Evolutionary conservation across 148 eudicot genomes (phyloP).

Genomic region (Nyssa sinensis): DNA sequence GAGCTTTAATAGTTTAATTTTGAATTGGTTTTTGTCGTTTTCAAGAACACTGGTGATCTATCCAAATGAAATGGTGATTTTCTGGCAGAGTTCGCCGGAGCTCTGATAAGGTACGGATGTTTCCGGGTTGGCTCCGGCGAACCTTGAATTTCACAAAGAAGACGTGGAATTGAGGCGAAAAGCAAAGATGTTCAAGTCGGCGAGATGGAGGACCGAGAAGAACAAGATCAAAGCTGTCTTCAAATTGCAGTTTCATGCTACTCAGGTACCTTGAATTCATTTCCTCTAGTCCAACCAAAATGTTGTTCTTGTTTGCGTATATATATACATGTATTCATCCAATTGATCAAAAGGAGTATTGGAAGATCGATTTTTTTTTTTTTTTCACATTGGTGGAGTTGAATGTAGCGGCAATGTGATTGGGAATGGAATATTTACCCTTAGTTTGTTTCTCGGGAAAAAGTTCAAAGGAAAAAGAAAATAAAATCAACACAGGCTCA

Average conservation of each 20-base stretch:
- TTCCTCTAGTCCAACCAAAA: background rate
- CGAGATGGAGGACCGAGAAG: slow-evolving; percentile 87
- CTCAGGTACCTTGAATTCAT: slow-evolving; percentile 54
- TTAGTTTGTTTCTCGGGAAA: background rate
- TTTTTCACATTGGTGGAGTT: background rate
- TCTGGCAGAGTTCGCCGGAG: slow-evolving; percentile 44
- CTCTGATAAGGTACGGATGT: slow-evolving; percentile 17
- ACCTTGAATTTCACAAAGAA: background rate
- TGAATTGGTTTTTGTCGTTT: slow-evolving; percentile 15
- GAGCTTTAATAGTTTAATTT: background rate
- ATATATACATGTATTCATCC: background rate
- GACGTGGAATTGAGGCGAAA: slow-evolving; percentile 18
- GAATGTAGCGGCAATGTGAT: slow-evolving; percentile 11
- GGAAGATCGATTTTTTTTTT: background rate
- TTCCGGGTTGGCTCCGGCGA: slow-evolving; percentile 31
- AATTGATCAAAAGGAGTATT: background rate
- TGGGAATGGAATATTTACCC: background rate
- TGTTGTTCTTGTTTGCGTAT: background rate
- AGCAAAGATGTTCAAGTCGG: slow-evolving; percentile 56
- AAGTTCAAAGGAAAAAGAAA: background rate
- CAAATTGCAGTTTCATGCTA: slow-evolving; percentile 81
- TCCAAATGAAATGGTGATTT: background rate
- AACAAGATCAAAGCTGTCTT: slow-evolving; percentile 65
- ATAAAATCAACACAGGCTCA: background rate
- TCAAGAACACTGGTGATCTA: slow-evolving; percentile 8